phyloP scores from a whole-genome alignment of 129 eudicot genomes.

The Tagetes patula region DNA sequence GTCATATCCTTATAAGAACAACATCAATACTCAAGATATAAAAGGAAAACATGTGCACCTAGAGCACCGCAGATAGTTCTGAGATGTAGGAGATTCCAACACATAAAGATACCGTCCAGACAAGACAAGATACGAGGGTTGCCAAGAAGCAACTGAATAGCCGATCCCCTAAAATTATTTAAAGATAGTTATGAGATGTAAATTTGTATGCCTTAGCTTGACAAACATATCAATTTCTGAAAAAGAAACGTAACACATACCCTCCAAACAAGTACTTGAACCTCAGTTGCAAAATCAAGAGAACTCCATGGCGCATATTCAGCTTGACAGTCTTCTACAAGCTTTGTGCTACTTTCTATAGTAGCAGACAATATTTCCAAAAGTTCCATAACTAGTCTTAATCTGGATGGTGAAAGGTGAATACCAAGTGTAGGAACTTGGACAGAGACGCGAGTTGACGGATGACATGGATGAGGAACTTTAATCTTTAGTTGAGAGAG shows the following conservation, averaged over 20 bases:
- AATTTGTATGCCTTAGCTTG: constrained; percentile 9
- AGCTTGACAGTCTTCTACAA: constrained; percentile 50
- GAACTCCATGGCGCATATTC: constrained; percentile 81
- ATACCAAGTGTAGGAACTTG: constrained; percentile 93
- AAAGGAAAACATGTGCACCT: constrained; percentile 47
- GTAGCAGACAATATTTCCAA: constrained; percentile 66
- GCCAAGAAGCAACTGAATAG: constrained; percentile 94
- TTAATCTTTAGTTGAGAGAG: constrained; percentile 55
- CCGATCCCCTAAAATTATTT: constrained; percentile 75
- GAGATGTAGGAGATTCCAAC: constrained; percentile 69
- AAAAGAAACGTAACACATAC: constrained; percentile 37
- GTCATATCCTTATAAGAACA: constrained; percentile 21
- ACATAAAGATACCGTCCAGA: constrained; percentile 78
- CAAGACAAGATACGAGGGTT: constrained; percentile 73
- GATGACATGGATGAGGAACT: constrained; percentile 88
- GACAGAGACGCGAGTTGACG: constrained; percentile 84
- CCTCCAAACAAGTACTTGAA: constrained; percentile 89
- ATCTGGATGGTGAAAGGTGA: constrained; percentile 83
- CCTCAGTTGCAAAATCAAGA: constrained; percentile 81
- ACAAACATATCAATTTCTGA: neutral
- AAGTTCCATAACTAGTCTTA: constrained; percentile 66
- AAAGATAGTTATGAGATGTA: constrained; percentile 4
- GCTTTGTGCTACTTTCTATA: constrained; percentile 53
- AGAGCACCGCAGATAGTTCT: constrained; percentile 68
- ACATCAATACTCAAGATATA: constrained; percentile 16